Evolutionary conservation across 1,284 basidiomycete genomes (phyloP), one percentile per base, ranked within the genome.

Genomic region (Ceratobasidium sp.): DNA sequence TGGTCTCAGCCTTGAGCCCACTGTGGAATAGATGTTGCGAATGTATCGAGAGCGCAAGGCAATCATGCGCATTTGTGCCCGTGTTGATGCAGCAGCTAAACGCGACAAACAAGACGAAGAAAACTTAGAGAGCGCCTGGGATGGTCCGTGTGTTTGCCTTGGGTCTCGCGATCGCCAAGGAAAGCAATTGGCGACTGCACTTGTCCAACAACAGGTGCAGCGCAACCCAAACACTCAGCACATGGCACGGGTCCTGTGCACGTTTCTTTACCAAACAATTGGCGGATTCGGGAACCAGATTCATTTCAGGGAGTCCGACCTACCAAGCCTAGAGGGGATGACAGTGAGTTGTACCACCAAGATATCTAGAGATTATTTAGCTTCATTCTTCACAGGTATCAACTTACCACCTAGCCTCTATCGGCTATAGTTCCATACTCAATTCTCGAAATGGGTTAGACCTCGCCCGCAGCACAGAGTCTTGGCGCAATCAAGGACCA

Each of bases 21-120:
- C 54, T 31, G 10, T 33, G n/a, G n/a, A 26, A 23, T 26, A 64
- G 63, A 64, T 47, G 63, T 11, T 64, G 8, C n/a, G 39, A 23
- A 64, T 47, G 23, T 45, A 64, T 28, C 63, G 47, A 47, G 63
- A 64, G 63, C 63, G 39, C 17, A 42, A 64, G 58, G 20, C 39
- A 7, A 17, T 61, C 3, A 61, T 61, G 20, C 58, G 58, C 1
- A 61, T 61, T 8, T 35, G 58, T 39, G 58, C 58, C n/a, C 35
- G 58, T 6, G 39, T 61, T n/a, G 10, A 61, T 23, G n/a, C n/a
- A n/a, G n/a, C 58, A 61, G n/a, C 58, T n/a, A 39, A 37, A 61
- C 31, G 31, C 58, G 1, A 37, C 58, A 37, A 20, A 23, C 15
- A 20, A 61, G 23, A 33, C n/a, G n/a, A 61, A 1, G 58, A 61